Percentiles rank a stretch among this genome's conserved stretches.
Conservation (phyloP, 768 basidiomycete species). For the Daedaleopsis nitida region DNA sequence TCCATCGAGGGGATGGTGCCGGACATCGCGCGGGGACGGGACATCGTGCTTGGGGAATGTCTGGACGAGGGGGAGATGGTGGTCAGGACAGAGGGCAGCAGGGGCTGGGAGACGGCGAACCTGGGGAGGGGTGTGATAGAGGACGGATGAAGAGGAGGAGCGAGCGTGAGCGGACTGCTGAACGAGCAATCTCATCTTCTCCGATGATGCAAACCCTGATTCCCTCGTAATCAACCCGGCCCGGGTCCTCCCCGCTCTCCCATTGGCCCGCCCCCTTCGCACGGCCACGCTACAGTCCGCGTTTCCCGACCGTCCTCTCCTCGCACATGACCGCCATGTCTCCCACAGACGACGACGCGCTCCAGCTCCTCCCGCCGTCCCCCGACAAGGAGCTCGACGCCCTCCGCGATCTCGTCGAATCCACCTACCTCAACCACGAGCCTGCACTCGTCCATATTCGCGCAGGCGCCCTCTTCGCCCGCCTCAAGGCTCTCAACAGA, state of each 20-base stretch:
- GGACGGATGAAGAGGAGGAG: conserved; percentile 1
- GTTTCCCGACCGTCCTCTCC: background rate
- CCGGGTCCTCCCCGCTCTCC: conserved; percentile 10
- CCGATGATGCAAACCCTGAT: conserved; percentile 22
- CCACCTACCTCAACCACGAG: conserved; percentile 45
- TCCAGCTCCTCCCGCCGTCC: conserved; percentile 34
- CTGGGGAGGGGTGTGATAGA: conserved; percentile 1
- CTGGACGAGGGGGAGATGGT: conserved; percentile 9
- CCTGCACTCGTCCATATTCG: conserved; percentile 57
- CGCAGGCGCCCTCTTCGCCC: conserved; percentile 75
- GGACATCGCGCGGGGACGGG: conserved; percentile 55
- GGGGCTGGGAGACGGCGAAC: conserved; percentile 5
- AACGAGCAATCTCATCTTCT: conserved; percentile 17
- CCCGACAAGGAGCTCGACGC: conserved; percentile 59
- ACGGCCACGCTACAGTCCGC: conserved; percentile 8
- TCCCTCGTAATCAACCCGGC: conserved; percentile 15
- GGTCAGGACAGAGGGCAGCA: conserved; percentile 15
- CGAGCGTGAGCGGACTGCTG: conserved; percentile 14
- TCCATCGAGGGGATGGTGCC: conserved; percentile 94
- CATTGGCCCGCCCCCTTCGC: conserved; percentile 17
- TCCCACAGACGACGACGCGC: conserved; percentile 31
- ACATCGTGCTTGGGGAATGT: conserved; percentile 20
- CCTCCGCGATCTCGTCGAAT: conserved; percentile 64
- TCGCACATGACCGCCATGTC: conserved; percentile 24
- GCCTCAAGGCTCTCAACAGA: conserved; percentile 79